Evolutionary conservation across 768 basidiomycete species (phyloP).

Genomic region (Kwoniella heveanensis): DNA sequence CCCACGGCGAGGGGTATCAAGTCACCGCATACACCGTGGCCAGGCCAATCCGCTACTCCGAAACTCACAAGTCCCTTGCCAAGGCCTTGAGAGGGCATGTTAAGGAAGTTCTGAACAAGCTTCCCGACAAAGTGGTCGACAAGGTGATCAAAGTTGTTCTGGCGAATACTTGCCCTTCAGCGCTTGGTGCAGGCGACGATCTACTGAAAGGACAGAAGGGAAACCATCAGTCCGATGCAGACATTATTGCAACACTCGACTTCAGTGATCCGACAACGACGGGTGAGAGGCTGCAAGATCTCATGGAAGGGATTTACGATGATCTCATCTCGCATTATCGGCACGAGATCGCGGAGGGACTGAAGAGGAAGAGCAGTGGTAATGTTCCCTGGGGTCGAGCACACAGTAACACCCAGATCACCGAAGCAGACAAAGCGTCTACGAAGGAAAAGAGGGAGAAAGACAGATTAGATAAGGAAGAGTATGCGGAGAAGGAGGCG

Average conservation of each 20-base stretch:
- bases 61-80: constrained; percentile 49
- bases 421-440: constrained; percentile 50
- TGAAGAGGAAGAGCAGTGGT: constrained; percentile 41
- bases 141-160: constrained; percentile 42
- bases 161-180: constrained; percentile 20
- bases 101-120: constrained; percentile 41
- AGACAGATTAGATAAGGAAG: constrained; percentile 47
- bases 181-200: constrained; percentile 32
- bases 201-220: constrained; percentile 42
- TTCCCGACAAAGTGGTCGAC: constrained; percentile 51
- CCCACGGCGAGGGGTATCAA: constrained; percentile 43
- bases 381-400: constrained; percentile 27
- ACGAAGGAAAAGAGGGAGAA: constrained; percentile 55
- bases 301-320: constrained; percentile 69
- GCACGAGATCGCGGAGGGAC: constrained; percentile 31
- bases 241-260: constrained; percentile 33
- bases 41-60: constrained; percentile 45
- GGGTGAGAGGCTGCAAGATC: constrained; percentile 66
- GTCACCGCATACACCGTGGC: constrained; percentile 53
- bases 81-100: constrained; percentile 47
- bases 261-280: constrained; percentile 57
- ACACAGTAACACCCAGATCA: constrained; percentile 25
- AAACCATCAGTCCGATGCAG: neutral
- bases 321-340: constrained; percentile 60
- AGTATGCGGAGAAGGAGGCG: constrained; percentile 57